phyloP scores from a whole-genome alignment of 257 asterid genomes.

The Solanum chmielewskii region DNA sequence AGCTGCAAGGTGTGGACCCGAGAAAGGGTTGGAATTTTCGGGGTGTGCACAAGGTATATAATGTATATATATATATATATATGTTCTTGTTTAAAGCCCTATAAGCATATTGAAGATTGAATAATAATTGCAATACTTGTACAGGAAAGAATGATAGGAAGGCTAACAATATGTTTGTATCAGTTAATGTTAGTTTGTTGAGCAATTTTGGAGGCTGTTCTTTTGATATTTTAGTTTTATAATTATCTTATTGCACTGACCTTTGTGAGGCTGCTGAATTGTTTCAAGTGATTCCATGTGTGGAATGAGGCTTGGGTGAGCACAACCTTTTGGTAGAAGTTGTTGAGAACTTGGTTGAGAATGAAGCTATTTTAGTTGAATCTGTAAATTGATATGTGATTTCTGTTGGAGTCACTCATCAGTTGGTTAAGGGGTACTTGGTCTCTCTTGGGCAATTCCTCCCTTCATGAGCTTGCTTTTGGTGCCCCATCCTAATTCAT shows the following conservation, averaged over 20 bases:
- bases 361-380: neutral
- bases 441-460: neutral
- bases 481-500: neutral
- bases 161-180: neutral
- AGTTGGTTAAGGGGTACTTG: neutral
- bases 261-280: neutral
- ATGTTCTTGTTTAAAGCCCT: neutral
- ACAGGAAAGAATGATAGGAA: neutral
- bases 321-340: neutral
- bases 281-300: neutral
- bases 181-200: neutral
- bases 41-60: slow-evolving; percentile 80
- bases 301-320: neutral
- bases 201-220: neutral
- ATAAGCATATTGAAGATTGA: neutral
- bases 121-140: neutral
- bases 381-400: neutral
- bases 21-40: slow-evolving; percentile 84
- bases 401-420: neutral
- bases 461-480: neutral
- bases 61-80: slow-evolving; percentile 9
- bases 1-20: slow-evolving; percentile 83
- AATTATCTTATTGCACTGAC: neutral
- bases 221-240: neutral
- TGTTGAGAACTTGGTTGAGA: neutral